Evolutionary conservation across 306 rosid species (phyloP).

Genomic region (Cucurbita moschata): DNA sequence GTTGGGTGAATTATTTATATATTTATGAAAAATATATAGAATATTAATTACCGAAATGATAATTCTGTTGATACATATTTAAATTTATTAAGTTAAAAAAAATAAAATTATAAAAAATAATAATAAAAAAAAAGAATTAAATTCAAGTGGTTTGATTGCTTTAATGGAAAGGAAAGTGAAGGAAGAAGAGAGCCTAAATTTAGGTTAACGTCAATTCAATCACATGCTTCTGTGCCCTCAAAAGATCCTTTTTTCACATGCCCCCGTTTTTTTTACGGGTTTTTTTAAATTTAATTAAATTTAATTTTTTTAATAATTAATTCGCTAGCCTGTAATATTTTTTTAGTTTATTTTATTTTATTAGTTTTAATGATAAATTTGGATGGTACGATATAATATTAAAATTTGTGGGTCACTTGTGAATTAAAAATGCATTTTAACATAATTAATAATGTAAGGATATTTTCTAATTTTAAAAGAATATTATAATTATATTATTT

Average conservation of each 20-base stretch:
- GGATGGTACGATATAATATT: too few species aligned
- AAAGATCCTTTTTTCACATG: neutral
- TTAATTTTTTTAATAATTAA: neutral
- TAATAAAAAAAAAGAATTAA: neutral
- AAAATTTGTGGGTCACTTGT: neutral
- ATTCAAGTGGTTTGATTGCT: neutral
- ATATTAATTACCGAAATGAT: too few species aligned
- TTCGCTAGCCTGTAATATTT: neutral
- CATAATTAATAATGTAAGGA: too few species aligned
- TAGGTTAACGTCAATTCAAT: constrained; percentile 8
- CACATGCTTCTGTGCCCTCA: constrained; percentile 4
- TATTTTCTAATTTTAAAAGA: too few species aligned
- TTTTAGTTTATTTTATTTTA: neutral
- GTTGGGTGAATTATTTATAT: neutral
- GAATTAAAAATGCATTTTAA: neutral
- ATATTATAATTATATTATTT: too few species aligned
- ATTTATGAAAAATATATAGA: neutral
- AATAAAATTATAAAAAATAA: too few species aligned
- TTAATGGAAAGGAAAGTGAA: neutral
- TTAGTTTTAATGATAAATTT: too few species aligned
- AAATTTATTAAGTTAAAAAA: too few species aligned
- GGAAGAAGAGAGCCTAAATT: constrained; percentile 4
- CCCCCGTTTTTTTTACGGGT: neutral
- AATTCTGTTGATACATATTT: too few species aligned
- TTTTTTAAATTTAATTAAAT: neutral